These are phyloP conservation scores for Monosporozyma servazzii DNA, from an alignment of 805 yeast genomes.

Conservation along the genomic window DNA sequence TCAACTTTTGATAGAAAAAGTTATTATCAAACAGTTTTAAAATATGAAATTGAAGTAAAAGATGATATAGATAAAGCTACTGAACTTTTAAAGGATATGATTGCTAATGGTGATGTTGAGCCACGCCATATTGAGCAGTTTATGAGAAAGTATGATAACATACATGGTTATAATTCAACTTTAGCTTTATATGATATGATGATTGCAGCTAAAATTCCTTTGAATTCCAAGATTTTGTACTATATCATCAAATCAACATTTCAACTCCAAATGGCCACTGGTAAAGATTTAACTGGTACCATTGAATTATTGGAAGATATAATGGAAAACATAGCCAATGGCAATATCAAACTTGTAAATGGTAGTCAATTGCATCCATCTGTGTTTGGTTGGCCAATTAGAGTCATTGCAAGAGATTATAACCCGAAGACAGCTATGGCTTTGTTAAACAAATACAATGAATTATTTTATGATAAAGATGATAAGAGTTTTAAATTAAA, in stretches of 20 bases:
- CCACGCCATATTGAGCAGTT: conserved; percentile 24
- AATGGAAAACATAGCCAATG: conserved; percentile 21
- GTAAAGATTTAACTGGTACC: conserved; percentile 23
- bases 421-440: conserved; percentile 28
- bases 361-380: conserved; percentile 27
- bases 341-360: conserved; percentile 12
- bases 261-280: conserved; percentile 20
- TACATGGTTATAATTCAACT: conserved; percentile 22
- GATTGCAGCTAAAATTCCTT: conserved; percentile 13
- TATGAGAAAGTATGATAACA: conserved; percentile 25
- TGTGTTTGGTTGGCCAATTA: conserved; percentile 31
- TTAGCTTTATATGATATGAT: conserved; percentile 22
- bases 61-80: conserved; percentile 19
- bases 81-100: conserved; percentile 13
- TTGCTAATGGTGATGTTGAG: conserved; percentile 9
- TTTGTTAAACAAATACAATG: conserved; percentile 27
- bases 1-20: conserved; percentile 13
- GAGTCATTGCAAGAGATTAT: conserved; percentile 23
- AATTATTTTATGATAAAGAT: conserved; percentile 21
- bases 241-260: conserved; percentile 28
- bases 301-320: conserved; percentile 26
- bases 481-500: conserved; percentile 7
- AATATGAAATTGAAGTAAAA: conserved; percentile 10
- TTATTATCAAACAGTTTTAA: conserved; percentile 19
- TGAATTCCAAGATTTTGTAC: conserved; percentile 24